Evolutionary conservation across 768 basidiomycete genomes (phyloP), one percentile per base, ranked within the genome.

Genomic region (Leucocoprinus birnbaumii): DNA sequence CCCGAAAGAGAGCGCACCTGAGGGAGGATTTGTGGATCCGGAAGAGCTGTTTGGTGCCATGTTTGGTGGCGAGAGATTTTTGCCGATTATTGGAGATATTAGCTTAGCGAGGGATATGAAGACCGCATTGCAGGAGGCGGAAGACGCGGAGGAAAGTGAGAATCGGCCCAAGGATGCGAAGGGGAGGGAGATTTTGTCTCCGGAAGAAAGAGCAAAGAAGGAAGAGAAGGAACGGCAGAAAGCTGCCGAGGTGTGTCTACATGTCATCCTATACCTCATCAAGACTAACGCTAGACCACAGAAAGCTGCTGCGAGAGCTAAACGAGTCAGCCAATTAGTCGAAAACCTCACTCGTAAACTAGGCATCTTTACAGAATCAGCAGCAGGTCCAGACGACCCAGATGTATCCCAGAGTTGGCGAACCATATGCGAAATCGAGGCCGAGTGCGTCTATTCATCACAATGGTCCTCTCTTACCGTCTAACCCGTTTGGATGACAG

Each of bases 31-130:
- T 61, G 86, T 94, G 48, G 93, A 96, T 68, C 93, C 93, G 0
- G 89, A 91, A 60, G 86, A 87, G 60, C 82, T 87, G 11, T 87
- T 87, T 62, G 82, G 89, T 4, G 86, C 87, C 10, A 89, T 96
- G 57, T 96, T 96, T 59, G 94, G 94, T 42, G 93, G 93, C 2
- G 91, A 94, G 49, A 73, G 85, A 26, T 95, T 95, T 69, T 71
- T 85, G 42, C 85, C 91, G 2, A 91, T 95, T 64, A 94, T 96
- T 65, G 94, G 94, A 7, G 79, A 87, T 42, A 94, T 95, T 61
- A 90, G 89, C 58, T 73, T 96, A 51, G 94, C 91, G 26, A 79
- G 82, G 62, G 94, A 96, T 63, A 94, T 96, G 94, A 96, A 96
- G 74, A 80, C 87, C 2, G 94, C 91, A 3, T 69, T 95, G 64